Conservation (phyloP, 1,139 yeast species). For the Suhomyces guaymorum region DNA sequence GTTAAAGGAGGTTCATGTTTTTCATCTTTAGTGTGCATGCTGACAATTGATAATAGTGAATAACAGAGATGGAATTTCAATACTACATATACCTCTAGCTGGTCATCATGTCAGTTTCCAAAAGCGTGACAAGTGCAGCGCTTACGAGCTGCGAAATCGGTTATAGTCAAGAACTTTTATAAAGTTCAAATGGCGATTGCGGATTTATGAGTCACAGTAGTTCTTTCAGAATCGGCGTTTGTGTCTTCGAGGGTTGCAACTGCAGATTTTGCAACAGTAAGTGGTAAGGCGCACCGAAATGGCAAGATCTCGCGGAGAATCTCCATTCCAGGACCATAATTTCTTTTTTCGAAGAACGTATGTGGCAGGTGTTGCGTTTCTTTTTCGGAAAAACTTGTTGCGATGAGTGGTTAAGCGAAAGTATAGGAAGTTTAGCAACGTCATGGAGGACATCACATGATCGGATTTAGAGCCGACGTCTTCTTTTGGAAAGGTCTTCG, state of each 20-base stretch:
- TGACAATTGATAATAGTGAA: too few species aligned
- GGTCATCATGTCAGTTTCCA: slow-evolving; percentile 5
- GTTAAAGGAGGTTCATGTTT: slow-evolving; percentile 10
- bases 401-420: slow-evolving; percentile 1
- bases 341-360: slow-evolving; percentile 4
- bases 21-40: neutral
- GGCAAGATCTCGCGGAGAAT: slow-evolving; percentile 7
- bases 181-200: slow-evolving; percentile 10
- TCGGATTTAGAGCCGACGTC: neutral
- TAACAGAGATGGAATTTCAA: too few species aligned
- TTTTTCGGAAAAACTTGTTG: slow-evolving; percentile 1
- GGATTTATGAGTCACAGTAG: slow-evolving; percentile 9
- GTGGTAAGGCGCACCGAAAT: slow-evolving; percentile 11
- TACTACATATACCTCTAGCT: too few species aligned
- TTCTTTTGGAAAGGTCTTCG: slow-evolving; percentile 1
- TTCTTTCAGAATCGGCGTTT: slow-evolving; percentile 4
- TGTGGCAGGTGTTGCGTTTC: slow-evolving; percentile 1
- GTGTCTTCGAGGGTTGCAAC: neutral
- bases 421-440: neutral
- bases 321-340: slow-evolving; percentile 3
- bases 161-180: slow-evolving; percentile 5
- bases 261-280: slow-evolving; percentile 7
- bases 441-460: slow-evolving; percentile 1
- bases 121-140: neutral
- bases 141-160: slow-evolving; percentile 1